phyloP scores from a whole-genome alignment of 2,329 filamentous ascomycete species.

The Cercospora sp. region DNA sequence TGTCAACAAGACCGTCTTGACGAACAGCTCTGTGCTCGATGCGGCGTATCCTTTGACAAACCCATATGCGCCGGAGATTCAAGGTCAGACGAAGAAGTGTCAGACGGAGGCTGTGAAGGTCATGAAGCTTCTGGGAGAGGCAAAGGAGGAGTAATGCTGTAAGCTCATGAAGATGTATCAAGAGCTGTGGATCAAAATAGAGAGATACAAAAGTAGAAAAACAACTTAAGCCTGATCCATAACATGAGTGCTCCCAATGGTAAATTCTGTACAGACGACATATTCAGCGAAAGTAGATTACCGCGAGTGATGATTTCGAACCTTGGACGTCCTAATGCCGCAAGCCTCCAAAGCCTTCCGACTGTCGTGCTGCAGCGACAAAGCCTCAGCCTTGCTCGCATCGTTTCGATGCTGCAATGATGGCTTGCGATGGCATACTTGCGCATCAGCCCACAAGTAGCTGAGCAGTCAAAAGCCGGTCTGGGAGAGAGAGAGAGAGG shows the following conservation, averaged over 20 bases:
- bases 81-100: constrained; percentile 27
- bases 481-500: neutral
- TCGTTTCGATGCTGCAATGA: too few relatives aligned
- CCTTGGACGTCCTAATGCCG: too few relatives aligned
- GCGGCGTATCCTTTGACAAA: constrained; percentile 27
- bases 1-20: constrained; percentile 27
- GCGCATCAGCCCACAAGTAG: neutral
- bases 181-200: too few relatives aligned
- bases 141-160: neutral
- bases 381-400: too few relatives aligned
- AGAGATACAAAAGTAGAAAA: too few relatives aligned
- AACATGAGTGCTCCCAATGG: too few relatives aligned
- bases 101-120: constrained; percentile 22
- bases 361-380: too few relatives aligned
- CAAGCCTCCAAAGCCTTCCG: too few relatives aligned
- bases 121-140: constrained; percentile 13
- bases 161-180: neutral
- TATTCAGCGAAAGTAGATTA: too few relatives aligned
- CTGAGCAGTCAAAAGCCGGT: neutral
- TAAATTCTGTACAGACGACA: too few relatives aligned
- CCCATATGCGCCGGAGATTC: constrained; percentile 26
- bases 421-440: neutral
- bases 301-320: too few relatives aligned
- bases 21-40: constrained; percentile 23
- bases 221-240: too few relatives aligned